phyloP scores from a whole-genome alignment of 2,329 filamentous ascomycete species.

The Tolypocladium endophyticum region DNA sequence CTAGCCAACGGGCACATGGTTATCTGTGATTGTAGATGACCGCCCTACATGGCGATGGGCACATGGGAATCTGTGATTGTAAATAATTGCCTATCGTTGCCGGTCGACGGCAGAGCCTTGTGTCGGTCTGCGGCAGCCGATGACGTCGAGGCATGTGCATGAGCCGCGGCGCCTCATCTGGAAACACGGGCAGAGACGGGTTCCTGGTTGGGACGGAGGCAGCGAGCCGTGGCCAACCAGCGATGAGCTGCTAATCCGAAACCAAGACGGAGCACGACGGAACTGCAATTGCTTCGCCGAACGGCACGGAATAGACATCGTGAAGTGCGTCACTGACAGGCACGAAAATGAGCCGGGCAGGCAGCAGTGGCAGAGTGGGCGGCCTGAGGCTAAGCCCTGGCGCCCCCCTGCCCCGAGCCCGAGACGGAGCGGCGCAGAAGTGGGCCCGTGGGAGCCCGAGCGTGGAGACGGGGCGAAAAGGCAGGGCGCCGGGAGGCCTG shows the following conservation, averaged over 20 bases:
- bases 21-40: too few relatives aligned
- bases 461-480: conserved; percentile 1
- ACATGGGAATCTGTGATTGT: too few relatives aligned
- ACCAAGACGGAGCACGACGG: not conserved
- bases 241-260: not conserved
- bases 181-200: not conserved
- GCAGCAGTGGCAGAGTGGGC: not conserved
- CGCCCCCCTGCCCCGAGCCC: conserved; percentile 3
- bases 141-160: not conserved
- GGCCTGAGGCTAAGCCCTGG: conserved; percentile 1
- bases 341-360: conserved; percentile 16
- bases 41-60: too few relatives aligned
- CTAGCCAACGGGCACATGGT: not conserved
- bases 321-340: not conserved
- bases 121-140: not conserved
- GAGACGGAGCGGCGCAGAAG: conserved; percentile 8
- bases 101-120: too few relatives aligned
- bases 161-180: not conserved
- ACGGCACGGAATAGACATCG: not conserved
- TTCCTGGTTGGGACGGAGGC: conserved; percentile 2
- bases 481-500: not conserved
- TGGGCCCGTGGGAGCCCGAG: conserved; percentile 3
- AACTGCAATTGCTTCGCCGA: not conserved
- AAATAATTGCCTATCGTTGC: too few relatives aligned
- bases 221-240: not conserved